These are phyloP conservation scores for Zasmidium citrigriseum DNA, from an alignment of 2,329 filamentous ascomycete genomes.

Conservation along the genomic window DNA sequence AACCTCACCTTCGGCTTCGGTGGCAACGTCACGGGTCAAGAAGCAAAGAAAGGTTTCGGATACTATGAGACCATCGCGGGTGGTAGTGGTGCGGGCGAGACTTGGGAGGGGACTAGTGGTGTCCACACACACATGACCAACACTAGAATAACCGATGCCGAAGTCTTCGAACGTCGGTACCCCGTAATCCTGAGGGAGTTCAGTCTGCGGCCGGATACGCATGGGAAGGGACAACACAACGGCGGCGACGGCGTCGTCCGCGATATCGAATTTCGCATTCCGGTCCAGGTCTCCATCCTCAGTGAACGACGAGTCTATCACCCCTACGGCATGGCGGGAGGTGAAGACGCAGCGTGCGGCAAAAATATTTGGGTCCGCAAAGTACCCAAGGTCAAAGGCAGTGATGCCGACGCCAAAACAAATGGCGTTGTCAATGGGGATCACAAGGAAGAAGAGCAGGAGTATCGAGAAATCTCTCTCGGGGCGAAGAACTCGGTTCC, in stretches of 20 bases:
- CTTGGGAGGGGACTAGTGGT: constrained; percentile 72
- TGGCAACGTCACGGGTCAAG: constrained; percentile 60
- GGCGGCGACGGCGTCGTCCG: constrained; percentile 78
- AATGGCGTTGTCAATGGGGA: constrained; percentile 11
- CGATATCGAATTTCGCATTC: constrained; percentile 79
- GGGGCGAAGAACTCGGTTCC: constrained; percentile 78
- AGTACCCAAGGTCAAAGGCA: constrained; percentile 47
- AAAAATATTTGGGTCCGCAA: constrained; percentile 85
- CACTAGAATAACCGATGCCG: constrained; percentile 77
- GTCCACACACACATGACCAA: constrained; percentile 90
- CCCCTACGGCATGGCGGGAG: constrained; percentile 82
- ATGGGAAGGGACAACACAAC: constrained; percentile 64
- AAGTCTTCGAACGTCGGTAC: constrained; percentile 76
- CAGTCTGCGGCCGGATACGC: constrained; percentile 62
- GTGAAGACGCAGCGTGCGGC: constrained; percentile 74
- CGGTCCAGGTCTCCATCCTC: constrained; percentile 76
- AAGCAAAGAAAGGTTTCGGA: constrained; percentile 73
- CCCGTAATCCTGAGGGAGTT: constrained; percentile 74
- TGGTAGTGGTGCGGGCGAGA: constrained; percentile 70
- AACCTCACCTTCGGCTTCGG: constrained; percentile 84
- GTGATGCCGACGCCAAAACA: constrained; percentile 29
- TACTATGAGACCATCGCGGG: constrained; percentile 87
- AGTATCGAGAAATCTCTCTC: constrained; percentile 65
- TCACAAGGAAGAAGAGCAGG: constrained; percentile 23
- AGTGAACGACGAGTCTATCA: constrained; percentile 74